Conservation (phyloP, 2,329 filamentous ascomycete genomes). For the Coniochaeta prunicola region DNA sequence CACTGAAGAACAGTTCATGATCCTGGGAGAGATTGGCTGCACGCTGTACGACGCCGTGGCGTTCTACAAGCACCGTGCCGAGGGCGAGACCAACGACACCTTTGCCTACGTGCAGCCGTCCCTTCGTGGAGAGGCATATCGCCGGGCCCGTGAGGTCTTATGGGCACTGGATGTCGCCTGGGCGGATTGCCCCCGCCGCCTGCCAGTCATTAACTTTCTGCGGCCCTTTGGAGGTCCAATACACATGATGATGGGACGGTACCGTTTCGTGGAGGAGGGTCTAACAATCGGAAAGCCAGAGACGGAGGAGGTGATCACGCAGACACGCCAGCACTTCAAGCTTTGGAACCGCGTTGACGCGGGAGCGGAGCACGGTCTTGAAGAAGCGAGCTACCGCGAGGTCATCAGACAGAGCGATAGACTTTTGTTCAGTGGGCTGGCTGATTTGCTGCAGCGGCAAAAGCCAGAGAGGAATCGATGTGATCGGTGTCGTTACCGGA, state of each 20-base stretch:
- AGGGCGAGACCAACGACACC: slow-evolving; percentile 25
- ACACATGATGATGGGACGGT: slow-evolving; percentile 25
- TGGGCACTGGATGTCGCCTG: slow-evolving; percentile 23
- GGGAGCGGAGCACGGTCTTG: neutral
- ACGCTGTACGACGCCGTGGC: slow-evolving; percentile 23
- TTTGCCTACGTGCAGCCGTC: slow-evolving; percentile 20
- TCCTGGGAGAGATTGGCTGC: slow-evolving; percentile 17
- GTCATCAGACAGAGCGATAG: neutral
- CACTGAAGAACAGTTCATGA: slow-evolving; percentile 12
- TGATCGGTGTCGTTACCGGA: slow-evolving; percentile 4
- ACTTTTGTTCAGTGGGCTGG: slow-evolving; percentile 2
- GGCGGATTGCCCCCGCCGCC: slow-evolving; percentile 7
- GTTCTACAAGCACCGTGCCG: slow-evolving; percentile 24
- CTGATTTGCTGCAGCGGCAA: slow-evolving; percentile 6
- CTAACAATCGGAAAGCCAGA: slow-evolving; percentile 19
- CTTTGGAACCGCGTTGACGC: slow-evolving; percentile 20
- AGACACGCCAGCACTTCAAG: slow-evolving; percentile 19
- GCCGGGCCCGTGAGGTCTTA: slow-evolving; percentile 19
- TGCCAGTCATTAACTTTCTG: slow-evolving; percentile 14
- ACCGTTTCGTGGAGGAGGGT: slow-evolving; percentile 25
- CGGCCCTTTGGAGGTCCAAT: slow-evolving; percentile 22
- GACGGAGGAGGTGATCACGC: slow-evolving; percentile 13
- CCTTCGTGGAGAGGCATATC: slow-evolving; percentile 15
- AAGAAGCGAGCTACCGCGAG: neutral
- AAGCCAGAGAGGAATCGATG: slow-evolving; percentile 1